Percentiles rank a stretch among this genome's conserved stretches.
Conservation (phyloP, 352 stramenopile species). For the Pythium insidiosum region DNA sequence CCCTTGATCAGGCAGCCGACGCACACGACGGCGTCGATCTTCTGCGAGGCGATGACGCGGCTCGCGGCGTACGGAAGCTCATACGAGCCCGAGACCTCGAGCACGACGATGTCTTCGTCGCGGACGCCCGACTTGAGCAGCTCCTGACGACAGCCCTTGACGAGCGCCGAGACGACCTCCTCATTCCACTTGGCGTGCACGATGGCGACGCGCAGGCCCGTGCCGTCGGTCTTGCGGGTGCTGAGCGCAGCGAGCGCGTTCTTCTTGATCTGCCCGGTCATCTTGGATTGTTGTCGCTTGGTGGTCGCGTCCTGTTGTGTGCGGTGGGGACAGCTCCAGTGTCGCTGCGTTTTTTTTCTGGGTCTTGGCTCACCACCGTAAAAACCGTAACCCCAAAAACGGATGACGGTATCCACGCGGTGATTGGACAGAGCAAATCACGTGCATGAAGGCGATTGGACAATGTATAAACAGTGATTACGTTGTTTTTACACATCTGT, state of each 20-base stretch:
- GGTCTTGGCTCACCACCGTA: too few relatives aligned
- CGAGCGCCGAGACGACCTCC: conserved; percentile 70
- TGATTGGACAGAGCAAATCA: too few relatives aligned
- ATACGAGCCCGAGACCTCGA: conserved; percentile 92
- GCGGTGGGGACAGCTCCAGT: too few relatives aligned
- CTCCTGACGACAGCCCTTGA: conserved; percentile 51
- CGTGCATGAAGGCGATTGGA: too few relatives aligned
- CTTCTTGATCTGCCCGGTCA: conserved; percentile 61
- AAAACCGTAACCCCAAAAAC: too few relatives aligned
- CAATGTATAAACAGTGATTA: too few relatives aligned
- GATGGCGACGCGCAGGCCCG: conserved; percentile 70
- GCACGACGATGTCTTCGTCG: conserved; percentile 58
- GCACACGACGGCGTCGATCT: conserved; percentile 95
- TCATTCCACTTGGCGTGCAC: conserved; percentile 83
- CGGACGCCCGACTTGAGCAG: conserved; percentile 51
- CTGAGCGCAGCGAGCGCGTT: conserved; percentile 58
- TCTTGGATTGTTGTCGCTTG: too few relatives aligned
- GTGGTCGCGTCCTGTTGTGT: too few relatives aligned
- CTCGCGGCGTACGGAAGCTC: conserved; percentile 95
- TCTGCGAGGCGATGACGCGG: conserved; percentile 83
- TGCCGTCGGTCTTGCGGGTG: conserved; percentile 72
- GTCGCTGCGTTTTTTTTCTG: too few relatives aligned
- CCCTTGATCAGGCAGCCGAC: conserved; percentile 94
- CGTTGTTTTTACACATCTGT: too few relatives aligned
- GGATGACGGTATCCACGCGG: too few relatives aligned